Evolutionary conservation across 345 rosid genomes (phyloP).

Genomic region (Aurinia saxatilis): DNA sequence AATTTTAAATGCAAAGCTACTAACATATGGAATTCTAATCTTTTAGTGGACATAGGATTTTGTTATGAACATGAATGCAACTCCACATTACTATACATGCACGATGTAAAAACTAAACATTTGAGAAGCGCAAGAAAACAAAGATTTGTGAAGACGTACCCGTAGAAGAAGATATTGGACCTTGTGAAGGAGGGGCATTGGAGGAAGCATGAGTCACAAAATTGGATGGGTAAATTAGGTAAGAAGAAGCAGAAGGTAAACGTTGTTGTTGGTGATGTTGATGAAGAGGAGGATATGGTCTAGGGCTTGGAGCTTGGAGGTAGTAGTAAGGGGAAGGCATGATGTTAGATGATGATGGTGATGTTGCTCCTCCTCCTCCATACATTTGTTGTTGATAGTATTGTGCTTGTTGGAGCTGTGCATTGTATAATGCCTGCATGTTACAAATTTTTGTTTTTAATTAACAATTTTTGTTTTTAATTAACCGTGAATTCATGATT

Average conservation of each 20-base stretch:
- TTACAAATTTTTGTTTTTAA: too few relatives aligned
- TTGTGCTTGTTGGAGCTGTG: constrained; percentile 60
- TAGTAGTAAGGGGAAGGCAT: constrained; percentile 30
- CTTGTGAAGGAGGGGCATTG: constrained; percentile 18
- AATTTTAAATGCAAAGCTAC: too few relatives aligned
- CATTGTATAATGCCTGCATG: constrained; percentile 55
- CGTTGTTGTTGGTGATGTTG: constrained; percentile 21
- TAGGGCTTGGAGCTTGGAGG: constrained; percentile 29
- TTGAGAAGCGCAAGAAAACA: neutral
- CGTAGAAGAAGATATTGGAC: constrained; percentile 18
- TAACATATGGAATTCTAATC: too few relatives aligned
- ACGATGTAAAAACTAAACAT: neutral
- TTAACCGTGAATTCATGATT: neutral
- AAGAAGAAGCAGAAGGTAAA: constrained; percentile 26
- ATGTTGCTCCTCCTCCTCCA: constrained; percentile 34
- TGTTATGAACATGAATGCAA: constrained; percentile 3
- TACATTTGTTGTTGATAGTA: constrained; percentile 64
- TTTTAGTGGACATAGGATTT: neutral
- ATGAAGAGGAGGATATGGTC: constrained; percentile 14
- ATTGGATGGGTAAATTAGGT: constrained; percentile 20
- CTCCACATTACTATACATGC: neutral
- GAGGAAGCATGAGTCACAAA: constrained; percentile 15
- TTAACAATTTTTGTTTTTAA: too few relatives aligned
- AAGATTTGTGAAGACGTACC: constrained; percentile 12
- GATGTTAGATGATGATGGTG: constrained; percentile 30